Percentiles rank a stretch among this genome's conserved stretches.
phyloP scores from a whole-genome alignment of 2,329 filamentous ascomycete species.

The Penicillium sp. region DNA sequence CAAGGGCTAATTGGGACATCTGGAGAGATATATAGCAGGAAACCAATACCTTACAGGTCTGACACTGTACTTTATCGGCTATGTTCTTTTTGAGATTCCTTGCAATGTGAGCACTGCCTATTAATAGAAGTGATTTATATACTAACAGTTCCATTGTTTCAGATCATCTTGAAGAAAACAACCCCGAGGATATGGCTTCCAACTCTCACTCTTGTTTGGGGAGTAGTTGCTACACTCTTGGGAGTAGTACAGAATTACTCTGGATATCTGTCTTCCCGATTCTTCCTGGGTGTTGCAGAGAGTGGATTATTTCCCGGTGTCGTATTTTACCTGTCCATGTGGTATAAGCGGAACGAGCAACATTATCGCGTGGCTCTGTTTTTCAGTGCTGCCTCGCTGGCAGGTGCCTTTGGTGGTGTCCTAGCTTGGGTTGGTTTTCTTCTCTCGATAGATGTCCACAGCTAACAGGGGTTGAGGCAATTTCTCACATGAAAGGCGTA shows the following conservation, averaged over 20 bases:
- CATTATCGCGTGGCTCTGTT: conserved; percentile 48
- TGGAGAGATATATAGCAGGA: conserved; percentile 18
- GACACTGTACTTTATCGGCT: conserved; percentile 41
- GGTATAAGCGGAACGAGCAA: conserved; percentile 51
- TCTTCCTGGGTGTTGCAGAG: conserved; percentile 54
- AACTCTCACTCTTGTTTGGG: conserved; percentile 48
- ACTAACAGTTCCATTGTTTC: neutral
- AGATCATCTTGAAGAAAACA: conserved; percentile 38
- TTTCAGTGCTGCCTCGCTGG: conserved; percentile 57
- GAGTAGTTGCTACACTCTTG: conserved; percentile 50
- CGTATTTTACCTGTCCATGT: conserved; percentile 60
- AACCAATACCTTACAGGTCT: conserved; percentile 42
- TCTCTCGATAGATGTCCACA: neutral
- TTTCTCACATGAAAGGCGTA: conserved; percentile 48
- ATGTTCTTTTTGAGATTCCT: conserved; percentile 42
- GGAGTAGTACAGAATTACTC: conserved; percentile 50
- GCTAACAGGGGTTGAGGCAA: conserved; percentile 37
- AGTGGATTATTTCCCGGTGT: conserved; percentile 55
- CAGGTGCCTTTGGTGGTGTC: conserved; percentile 61
- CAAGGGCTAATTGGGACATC: conserved; percentile 11
- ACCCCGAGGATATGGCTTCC: conserved; percentile 41
- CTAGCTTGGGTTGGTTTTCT: conserved; percentile 47
- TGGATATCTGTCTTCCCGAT: conserved; percentile 49
- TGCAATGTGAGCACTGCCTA: conserved; percentile 31
- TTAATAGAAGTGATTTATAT: neutral